These are phyloP conservation scores for Marsdenia floribunda DNA, from an alignment of 257 asterid species.

Conservation along the genomic window DNA sequence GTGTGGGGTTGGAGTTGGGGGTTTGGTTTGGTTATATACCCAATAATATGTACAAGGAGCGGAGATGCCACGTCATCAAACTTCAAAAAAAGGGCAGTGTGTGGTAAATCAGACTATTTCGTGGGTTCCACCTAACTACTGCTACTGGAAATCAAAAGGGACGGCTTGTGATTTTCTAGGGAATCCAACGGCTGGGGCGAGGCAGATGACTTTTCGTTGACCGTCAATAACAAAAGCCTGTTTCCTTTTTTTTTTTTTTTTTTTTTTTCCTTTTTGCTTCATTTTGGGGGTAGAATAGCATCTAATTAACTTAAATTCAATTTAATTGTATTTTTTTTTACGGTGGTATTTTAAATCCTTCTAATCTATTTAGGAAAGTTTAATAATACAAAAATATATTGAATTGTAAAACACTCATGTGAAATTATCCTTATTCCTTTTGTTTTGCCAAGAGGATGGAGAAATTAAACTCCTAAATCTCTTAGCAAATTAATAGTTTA, in stretches of 20 bases:
- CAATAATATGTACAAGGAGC: neutral
- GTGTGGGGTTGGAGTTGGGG: neutral
- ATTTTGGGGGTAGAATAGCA: no score
- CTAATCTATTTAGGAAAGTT: no score
- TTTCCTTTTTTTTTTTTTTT: neutral
- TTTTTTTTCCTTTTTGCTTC: no score
- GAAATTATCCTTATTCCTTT: no score
- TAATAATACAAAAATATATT: no score
- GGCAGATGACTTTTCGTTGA: neutral
- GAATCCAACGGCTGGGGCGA: slow-evolving; percentile 23
- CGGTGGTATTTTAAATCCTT: no score
- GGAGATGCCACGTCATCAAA: slow-evolving; percentile 12
- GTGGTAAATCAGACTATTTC: neutral
- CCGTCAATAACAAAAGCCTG: neutral
- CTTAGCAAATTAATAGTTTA: no score
- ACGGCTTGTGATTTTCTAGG: slow-evolving; percentile 25
- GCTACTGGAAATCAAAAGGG: slow-evolving; percentile 21
- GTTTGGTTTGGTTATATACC: slow-evolving; percentile 4
- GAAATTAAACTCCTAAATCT: no score
- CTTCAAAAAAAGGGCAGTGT: neutral
- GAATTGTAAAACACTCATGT: no score
- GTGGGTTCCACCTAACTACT: neutral
- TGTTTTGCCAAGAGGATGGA: no score
- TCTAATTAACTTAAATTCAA: no score
- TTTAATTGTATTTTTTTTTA: no score